Evolutionary conservation across 1,284 basidiomycete species (phyloP), one percentile per base, ranked within the genome.

Genomic region (Rhizopogon parksii): DNA sequence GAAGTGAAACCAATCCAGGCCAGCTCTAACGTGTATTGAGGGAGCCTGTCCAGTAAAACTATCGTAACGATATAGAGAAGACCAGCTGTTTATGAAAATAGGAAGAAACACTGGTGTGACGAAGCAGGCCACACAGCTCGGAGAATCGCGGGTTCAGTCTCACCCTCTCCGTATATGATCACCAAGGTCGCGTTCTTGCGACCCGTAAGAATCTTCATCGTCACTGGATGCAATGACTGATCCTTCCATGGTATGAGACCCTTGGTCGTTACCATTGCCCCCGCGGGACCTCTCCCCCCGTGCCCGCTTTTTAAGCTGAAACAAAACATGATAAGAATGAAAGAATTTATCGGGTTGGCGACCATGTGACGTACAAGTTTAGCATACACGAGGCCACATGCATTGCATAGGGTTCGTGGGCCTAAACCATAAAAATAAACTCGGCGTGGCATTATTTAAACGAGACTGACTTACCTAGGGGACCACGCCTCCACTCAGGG

Each of bases 401-500:
- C 78, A 60, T 80, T 80, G 62, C 78, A 80, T 48, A 80, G 64
- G 54, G 78, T 80, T 55, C 79, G 72, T 40, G 78, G 78, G 38
- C 78, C 78, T 80, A 56, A 52, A 50, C 57, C 51, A 49, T 51
- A 57, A 51, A 21, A 47, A 51, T 55, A 53, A 68, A 46, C 37
- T 49, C 52, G 56, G 53, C 51, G 27, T 54, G 60, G 60, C 53
- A 47, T 54, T 52, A 59, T 56, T 32, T 64, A 64, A 62, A 57
- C 21, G 54, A 63, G 52, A 40, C 45, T 17, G 30, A 70, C 75
- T 64, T 61, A 88, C 86, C 87, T 69, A 90, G 67, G 12, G 87
- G 87, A 1, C 87, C 87, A 57, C 87, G 69, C 51, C 87, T 73
- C 87, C 88, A 90, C 71, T 90, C 87, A 4, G 87, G 87, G 52